phyloP scores from a whole-genome alignment of 202 grass and related monocot species.

The Schoenoplectus tabernaemontani region DNA sequence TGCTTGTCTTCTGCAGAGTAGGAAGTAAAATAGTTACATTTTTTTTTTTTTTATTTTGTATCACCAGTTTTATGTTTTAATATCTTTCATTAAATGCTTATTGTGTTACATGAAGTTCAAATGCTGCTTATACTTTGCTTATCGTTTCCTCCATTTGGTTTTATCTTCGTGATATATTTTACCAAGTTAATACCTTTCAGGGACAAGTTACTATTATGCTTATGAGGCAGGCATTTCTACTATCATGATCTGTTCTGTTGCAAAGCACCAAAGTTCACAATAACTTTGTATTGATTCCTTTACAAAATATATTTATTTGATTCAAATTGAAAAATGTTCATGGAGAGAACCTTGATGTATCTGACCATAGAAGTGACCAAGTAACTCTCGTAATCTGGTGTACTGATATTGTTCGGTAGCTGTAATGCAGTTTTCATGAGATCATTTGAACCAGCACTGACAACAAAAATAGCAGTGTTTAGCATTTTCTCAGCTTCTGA shows the following conservation, averaged over 20 bases:
- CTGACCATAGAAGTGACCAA: slow-evolving; percentile 33
- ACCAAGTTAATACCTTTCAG: not conserved
- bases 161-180: not conserved
- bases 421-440: slow-evolving; percentile 35
- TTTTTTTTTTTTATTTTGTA: not conserved
- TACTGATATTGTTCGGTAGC: slow-evolving; percentile 15
- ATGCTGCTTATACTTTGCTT: not conserved
- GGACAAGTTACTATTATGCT: not conserved
- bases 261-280: not conserved
- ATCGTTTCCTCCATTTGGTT: no score
- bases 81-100: no score
- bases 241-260: not conserved
- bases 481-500: slow-evolving; percentile 38
- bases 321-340: not conserved
- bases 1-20: not conserved
- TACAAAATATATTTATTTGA: not conserved
- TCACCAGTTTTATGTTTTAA: not conserved
- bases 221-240: not conserved
- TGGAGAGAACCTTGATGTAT: slow-evolving; percentile 32
- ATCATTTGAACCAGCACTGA: slow-evolving; percentile 55
- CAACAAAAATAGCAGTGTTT: slow-evolving; percentile 35
- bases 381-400: slow-evolving; percentile 32
- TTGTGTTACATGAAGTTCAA: not conserved
- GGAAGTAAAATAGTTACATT: not conserved
- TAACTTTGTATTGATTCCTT: not conserved